Evolutionary conservation across 106 monocot genomes (phyloP), one percentile per base, ranked within the genome.

Genomic region (Amphibolis antarctica): DNA sequence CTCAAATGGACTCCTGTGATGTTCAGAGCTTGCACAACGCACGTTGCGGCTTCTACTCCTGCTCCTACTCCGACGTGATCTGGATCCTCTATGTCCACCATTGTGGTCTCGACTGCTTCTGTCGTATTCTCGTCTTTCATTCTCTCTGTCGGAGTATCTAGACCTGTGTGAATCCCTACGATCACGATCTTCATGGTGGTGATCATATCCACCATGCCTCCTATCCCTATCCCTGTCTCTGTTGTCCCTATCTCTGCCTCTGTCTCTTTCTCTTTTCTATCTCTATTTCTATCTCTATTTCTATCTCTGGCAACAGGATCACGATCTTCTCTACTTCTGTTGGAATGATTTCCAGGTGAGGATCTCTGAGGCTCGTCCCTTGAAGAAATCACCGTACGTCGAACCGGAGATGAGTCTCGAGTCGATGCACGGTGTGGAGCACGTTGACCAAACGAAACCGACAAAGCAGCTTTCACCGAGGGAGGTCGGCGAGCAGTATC

Each of bases 361-460:
- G 75, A 62, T 76, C 70, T 55, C 30, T 47, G 69, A 23, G 42
- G 66, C 10, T 67, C 78, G 19, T 75, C 79, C 10, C 69, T 69
- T 4, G 68, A 59, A 0, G 81, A 68, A 22, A 74, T 67, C n/a
- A 80, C 31, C 1, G 80, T 78, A 44, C 88, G 78, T 1, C 93
- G 61, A 42, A 93, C 81, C 20, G 93, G 93, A 3, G 93, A 93
- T 12, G 93, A 88, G 26, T 93, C 93, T 17, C 85, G 46, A 27
- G 93, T 88, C 12, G 93, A 93, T 18, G 93, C 88, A 56, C 93
- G 88, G 53, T 88, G 93, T 20, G 93, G 88, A 46, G 88, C 93
- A 15, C 93, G 82, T 65, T 93, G 93, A 17, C 93, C 93, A 72
- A 93, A 93, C 17, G 93, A 93, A 24, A 93, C 93, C 0, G 85